phyloP scores from a whole-genome alignment of 192 early-diverging fungal genomes.

The Linnemannia schmuckeri region DNA sequence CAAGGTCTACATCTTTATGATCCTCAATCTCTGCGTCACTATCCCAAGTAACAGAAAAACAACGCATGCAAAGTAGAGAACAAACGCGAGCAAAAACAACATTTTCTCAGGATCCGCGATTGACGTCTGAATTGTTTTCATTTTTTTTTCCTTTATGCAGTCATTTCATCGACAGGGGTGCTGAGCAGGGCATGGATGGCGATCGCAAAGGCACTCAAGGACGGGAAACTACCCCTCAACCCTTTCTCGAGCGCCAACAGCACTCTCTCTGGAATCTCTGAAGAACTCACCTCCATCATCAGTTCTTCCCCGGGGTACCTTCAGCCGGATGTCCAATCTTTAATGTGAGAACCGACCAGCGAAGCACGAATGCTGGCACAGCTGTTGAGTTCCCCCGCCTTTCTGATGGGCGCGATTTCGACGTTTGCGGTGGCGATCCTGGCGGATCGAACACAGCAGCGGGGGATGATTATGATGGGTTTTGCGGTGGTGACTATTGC shows the following conservation, averaged over 20 bases:
- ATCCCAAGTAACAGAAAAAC: conserved; percentile 9
- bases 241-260: background rate
- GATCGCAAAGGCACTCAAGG: conserved; percentile 19
- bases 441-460: conserved; percentile 42
- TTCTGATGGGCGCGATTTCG: conserved; percentile 23
- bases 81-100: too few relatives aligned
- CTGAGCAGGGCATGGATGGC: conserved; percentile 36
- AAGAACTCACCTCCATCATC: conserved; percentile 14
- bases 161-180: conserved; percentile 27
- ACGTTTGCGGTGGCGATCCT: conserved; percentile 22
- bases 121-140: background rate
- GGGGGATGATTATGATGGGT: conserved; percentile 33
- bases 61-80: background rate
- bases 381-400: conserved; percentile 22
- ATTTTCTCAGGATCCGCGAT: background rate
- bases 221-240: background rate
- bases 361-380: conserved; percentile 33
- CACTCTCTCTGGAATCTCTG: background rate
- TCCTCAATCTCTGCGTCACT: conserved; percentile 22
- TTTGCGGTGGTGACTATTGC: conserved; percentile 16
- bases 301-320: conserved; percentile 2
- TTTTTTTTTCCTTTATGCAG: background rate
- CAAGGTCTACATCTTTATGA: conserved; percentile 47
- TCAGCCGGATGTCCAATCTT: background rate
- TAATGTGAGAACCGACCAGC: conserved; percentile 21